Percentiles rank a stretch among this genome's conserved stretches.
These are phyloP conservation scores for Primulina tabacum DNA, from an alignment of 257 asterid genomes.

Conservation along the genomic window DNA sequence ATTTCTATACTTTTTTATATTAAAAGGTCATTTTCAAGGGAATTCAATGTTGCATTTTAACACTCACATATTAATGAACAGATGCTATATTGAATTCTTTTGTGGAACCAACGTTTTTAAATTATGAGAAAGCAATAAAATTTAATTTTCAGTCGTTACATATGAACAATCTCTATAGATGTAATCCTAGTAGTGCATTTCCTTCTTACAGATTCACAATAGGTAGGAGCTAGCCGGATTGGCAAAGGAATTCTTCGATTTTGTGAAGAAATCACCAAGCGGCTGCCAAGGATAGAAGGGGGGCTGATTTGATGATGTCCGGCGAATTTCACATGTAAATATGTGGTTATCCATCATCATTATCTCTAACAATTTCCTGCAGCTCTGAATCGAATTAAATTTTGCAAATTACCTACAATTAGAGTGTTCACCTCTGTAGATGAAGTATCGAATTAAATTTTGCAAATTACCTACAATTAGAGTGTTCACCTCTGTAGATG, in stretches of 20 bases:
- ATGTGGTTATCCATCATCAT: constrained; percentile 69
- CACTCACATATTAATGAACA: not conserved
- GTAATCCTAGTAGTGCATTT: not conserved
- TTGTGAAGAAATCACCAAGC: constrained; percentile 43
- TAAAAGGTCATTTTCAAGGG: too few relatives aligned
- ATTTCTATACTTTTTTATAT: too few relatives aligned
- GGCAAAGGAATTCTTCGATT: constrained; percentile 74
- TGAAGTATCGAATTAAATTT: constrained; percentile 11
- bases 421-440: not conserved
- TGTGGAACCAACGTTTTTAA: not conserved
- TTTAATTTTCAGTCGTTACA: not conserved
- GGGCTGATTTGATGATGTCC: constrained; percentile 45
- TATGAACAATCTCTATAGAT: not conserved
- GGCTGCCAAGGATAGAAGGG: constrained; percentile 64
- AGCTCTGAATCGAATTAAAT: constrained; percentile 60
- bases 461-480: constrained; percentile 18
- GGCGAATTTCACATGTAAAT: constrained; percentile 52
- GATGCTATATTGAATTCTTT: not conserved
- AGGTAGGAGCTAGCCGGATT: constrained; percentile 59
- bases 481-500: not conserved
- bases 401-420: constrained; percentile 18
- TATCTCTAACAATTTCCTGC: constrained; percentile 64
- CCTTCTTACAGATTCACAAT: constrained; percentile 34
- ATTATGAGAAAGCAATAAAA: not conserved
- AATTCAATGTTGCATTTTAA: too few relatives aligned